These are phyloP conservation scores for Dictyostelium capitatum DNA, from an alignment of 78 protist species.

Conservation along the genomic window DNA sequence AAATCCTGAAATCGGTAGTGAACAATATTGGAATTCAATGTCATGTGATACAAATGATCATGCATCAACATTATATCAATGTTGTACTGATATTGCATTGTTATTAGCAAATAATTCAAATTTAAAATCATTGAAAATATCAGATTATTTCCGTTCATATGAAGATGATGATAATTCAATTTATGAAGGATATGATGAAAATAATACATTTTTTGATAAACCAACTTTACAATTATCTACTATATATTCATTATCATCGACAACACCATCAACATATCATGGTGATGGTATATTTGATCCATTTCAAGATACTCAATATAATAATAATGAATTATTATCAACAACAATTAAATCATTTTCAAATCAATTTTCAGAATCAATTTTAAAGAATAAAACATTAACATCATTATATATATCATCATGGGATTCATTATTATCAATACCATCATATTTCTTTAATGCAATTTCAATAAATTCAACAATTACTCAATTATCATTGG, in stretches of 20 bases:
- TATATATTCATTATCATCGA: not conserved
- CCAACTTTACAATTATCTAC: not conserved
- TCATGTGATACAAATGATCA: not conserved
- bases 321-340: no score
- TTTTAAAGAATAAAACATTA: not conserved
- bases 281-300: not conserved
- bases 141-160: not conserved
- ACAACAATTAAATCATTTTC: not conserved
- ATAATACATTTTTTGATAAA: not conserved
- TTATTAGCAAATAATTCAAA: not conserved
- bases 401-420: not conserved
- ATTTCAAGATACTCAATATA: not conserved
- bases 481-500: not conserved
- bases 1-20: not conserved
- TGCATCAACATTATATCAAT: not conserved
- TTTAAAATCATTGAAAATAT: not conserved
- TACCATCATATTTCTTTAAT: not conserved
- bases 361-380: not conserved
- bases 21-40: constrained; percentile 2
- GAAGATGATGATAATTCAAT: constrained; percentile 8
- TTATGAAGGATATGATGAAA: not conserved
- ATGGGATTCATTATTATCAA: constrained; percentile 4
- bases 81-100: not conserved
- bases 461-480: constrained; percentile 10
- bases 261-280: not conserved